These are phyloP conservation scores for Massariosphaeria phaeospora DNA, from an alignment of 495 filamentous ascomycete species.

Conservation along the genomic window DNA sequence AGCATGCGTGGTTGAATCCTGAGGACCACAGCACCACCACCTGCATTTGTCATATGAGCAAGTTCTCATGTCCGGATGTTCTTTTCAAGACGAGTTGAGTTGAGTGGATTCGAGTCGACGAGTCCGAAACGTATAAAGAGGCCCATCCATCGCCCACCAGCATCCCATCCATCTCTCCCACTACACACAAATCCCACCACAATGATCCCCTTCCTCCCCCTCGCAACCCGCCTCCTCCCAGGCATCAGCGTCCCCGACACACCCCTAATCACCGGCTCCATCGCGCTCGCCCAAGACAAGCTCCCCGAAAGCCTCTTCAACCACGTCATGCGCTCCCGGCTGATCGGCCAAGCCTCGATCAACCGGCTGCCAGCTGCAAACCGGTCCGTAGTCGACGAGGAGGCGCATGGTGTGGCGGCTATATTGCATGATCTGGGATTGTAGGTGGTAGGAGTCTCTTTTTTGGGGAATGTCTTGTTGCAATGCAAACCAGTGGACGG, in stretches of 20 bases:
- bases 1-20: too few species aligned
- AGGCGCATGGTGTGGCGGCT: slow-evolving; percentile 38
- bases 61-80: too few species aligned
- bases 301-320: slow-evolving; percentile 24
- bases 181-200: neutral
- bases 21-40: too few species aligned
- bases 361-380: slow-evolving; percentile 1
- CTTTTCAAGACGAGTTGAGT: too few species aligned
- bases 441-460: too few species aligned
- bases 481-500: too few species aligned
- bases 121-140: too few species aligned
- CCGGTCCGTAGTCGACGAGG: slow-evolving; percentile 27
- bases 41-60: too few species aligned
- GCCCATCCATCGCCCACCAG: too few species aligned
- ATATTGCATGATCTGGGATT: slow-evolving; percentile 42
- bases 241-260: slow-evolving; percentile 27
- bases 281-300: slow-evolving; percentile 14
- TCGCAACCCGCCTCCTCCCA: slow-evolving; percentile 10
- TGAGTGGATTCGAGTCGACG: too few species aligned
- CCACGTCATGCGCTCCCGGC: slow-evolving; percentile 30
- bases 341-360: slow-evolving; percentile 18
- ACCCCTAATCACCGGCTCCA: slow-evolving; percentile 20
- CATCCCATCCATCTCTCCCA: neutral
- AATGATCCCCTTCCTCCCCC: neutral
- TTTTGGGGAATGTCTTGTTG: too few species aligned